Evolutionary conservation across 148 eudicot species (phyloP).

Genomic region (Linanthus parryae): DNA sequence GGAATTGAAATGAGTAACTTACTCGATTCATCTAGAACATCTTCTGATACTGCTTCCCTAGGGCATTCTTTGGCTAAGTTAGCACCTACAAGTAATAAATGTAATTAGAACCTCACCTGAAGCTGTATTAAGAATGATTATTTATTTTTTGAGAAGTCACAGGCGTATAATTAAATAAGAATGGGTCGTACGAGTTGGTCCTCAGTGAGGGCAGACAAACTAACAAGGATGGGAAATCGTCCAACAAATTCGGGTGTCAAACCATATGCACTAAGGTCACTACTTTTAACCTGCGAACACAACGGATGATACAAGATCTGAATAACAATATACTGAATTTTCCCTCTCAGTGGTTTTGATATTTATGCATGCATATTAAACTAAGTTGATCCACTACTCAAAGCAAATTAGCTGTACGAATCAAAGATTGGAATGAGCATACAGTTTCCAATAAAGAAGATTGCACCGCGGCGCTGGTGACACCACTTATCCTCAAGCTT

Average conservation of each 20-base stretch:
- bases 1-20: no score
- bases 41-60: slow-evolving; percentile 89
- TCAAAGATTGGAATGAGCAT: slow-evolving; percentile 18
- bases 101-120: background rate
- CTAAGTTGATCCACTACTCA: no score
- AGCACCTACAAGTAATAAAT: slow-evolving; percentile 46
- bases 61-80: slow-evolving; percentile 87
- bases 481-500: slow-evolving; percentile 76
- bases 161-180: no score
- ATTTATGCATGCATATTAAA: no score
- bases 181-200: slow-evolving; percentile 84
- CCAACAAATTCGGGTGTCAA: slow-evolving; percentile 95
- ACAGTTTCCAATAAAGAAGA: slow-evolving; percentile 85
- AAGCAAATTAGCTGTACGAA: no score
- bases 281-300: slow-evolving; percentile 77
- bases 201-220: slow-evolving; percentile 82
- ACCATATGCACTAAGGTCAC: slow-evolving; percentile 84
- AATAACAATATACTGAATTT: no score
- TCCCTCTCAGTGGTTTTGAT: no score
- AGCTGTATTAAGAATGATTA: slow-evolving; percentile 2
- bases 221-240: slow-evolving; percentile 86
- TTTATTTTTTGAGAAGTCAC: no score
- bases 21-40: slow-evolving; percentile 92
- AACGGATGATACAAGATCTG: background rate
- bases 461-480: slow-evolving; percentile 61